Evolutionary conservation across 1,284 basidiomycete species (phyloP), one percentile per base, ranked within the genome.

Genomic region (Leccinum cinnamomeum): DNA sequence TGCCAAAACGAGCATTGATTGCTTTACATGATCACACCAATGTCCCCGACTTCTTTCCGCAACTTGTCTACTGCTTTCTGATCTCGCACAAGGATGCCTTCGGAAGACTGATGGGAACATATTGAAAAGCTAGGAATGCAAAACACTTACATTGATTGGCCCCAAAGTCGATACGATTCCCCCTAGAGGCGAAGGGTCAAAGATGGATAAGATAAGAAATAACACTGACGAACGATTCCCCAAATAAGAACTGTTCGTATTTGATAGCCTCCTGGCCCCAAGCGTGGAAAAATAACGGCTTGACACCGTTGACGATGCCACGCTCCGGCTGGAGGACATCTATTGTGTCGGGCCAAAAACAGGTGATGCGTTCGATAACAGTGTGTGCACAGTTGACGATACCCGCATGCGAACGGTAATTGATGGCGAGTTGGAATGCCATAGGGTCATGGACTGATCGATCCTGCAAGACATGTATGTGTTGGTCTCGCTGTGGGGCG

Each of bases 341-440:
- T 46, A 92, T 89, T 0, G 88, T 78, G 67, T 87, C 72, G 0
- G 86, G 86, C 85, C 89, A 92, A 60, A 88, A 86, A 12, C 67
- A 67, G 2, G 77, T 82, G 50, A 92, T 84, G 6, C 90, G 73
- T n/a, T 84, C 78, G 8, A 91, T 82, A 6, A 91, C 75, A 0
- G 82, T 83, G 56, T 85, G 82, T 0, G 89, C 89, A 62, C 86
- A 87, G 53, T 84, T 80, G n/a, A 90, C 83, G 33, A 88, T 87
- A 2, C 90, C 90, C 0, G 81, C 82, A 67, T 92, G 90, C 0
- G 88, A 90, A 8, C 89, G 82, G 69, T 89, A 90, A 67, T 92
- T 92, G 41, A 81, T 75, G 0, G 82, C 76, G 0, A 92, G 79
- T 57, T 88, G 83, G 71, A 90, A 91, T 2, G 78, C 77, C 57